Percentiles rank a stretch among this genome's conserved stretches.
Conservation (phyloP, 2,329 filamentous ascomycete genomes). For the Aspergillus fumigatus region DNA sequence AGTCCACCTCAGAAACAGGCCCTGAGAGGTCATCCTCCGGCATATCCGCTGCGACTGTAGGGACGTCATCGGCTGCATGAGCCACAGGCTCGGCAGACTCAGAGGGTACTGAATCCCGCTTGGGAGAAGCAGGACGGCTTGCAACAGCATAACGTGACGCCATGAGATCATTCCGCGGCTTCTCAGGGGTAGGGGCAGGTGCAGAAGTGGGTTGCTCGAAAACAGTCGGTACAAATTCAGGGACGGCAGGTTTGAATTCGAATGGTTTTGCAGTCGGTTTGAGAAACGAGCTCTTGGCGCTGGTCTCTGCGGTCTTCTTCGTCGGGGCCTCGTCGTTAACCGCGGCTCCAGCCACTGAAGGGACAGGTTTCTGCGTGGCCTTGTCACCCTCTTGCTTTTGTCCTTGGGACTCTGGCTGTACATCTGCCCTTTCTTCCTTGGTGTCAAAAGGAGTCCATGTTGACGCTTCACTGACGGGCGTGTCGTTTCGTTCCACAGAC, state of each 20-base stretch:
- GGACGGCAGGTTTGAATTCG: constrained; percentile 41
- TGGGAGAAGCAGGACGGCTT: constrained; percentile 21
- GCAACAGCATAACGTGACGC: constrained; percentile 33
- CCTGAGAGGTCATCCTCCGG: constrained; percentile 11
- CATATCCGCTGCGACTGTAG: constrained; percentile 2
- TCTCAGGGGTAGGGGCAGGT: constrained; percentile 12
- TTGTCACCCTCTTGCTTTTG: constrained; percentile 7
- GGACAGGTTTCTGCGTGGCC: constrained; percentile 4
- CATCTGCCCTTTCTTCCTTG: constrained; percentile 41
- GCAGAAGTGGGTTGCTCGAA: constrained; percentile 7
- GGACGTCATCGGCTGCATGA: constrained; percentile 1
- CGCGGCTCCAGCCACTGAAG: not conserved
- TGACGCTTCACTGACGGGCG: constrained; percentile 35
- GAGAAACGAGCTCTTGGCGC: constrained; percentile 50
- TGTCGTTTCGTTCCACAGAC: constrained; percentile 21
- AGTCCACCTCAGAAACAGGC: constrained; percentile 26
- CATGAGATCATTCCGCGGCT: constrained; percentile 25
- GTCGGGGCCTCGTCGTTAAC: constrained; percentile 13
- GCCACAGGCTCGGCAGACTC: constrained; percentile 11
- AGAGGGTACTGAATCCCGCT: constrained; percentile 11
- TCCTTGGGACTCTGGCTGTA: constrained; percentile 43
- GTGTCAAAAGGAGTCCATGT: constrained; percentile 62
- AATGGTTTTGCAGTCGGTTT: constrained; percentile 71
- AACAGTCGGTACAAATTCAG: constrained; percentile 23
- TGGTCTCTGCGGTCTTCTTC: constrained; percentile 18